Conservation (phyloP, 345 rosid species). For the Populus tremula region DNA sequence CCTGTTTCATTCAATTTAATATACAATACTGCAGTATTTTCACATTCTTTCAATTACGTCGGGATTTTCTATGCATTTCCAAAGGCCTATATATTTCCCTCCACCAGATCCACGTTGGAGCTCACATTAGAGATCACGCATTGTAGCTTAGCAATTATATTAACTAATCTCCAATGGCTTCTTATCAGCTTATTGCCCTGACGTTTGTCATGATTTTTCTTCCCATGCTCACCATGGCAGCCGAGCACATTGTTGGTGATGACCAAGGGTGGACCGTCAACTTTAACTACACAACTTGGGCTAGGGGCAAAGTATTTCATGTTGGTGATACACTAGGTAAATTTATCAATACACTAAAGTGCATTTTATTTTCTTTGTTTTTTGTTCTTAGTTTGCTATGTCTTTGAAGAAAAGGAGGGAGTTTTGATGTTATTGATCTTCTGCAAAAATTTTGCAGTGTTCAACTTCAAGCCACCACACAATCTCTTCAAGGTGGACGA, state of each 20-base stretch:
- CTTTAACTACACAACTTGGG: conserved; percentile 33
- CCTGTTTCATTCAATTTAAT: too few species aligned
- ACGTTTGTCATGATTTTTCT: conserved; percentile 21
- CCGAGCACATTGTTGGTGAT: conserved; percentile 33
- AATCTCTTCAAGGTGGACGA: conserved; percentile 37
- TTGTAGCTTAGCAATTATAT: neutral
- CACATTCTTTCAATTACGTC: too few species aligned
- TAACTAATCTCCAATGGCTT: conserved; percentile 25
- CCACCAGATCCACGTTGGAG: neutral
- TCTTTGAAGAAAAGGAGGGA: neutral
- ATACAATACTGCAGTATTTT: too few species aligned
- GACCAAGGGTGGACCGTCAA: conserved; percentile 22
- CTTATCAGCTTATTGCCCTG: conserved; percentile 6
- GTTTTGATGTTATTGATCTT: neutral
- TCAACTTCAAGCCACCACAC: conserved; percentile 27
- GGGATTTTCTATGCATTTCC: neutral
- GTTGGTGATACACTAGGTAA: conserved; percentile 39
- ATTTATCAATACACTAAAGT: neutral
- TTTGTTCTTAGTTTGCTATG: neutral
- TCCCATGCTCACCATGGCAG: conserved; percentile 29
- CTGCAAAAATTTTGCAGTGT: conserved; percentile 25
- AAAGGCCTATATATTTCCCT: neutral
- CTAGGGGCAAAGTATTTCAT: conserved; percentile 24
- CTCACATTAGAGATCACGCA: neutral
- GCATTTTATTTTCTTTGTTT: neutral